Evolutionary conservation across 2,329 filamentous ascomycete genomes (phyloP).

Genomic region (Thelonectria rubi): DNA sequence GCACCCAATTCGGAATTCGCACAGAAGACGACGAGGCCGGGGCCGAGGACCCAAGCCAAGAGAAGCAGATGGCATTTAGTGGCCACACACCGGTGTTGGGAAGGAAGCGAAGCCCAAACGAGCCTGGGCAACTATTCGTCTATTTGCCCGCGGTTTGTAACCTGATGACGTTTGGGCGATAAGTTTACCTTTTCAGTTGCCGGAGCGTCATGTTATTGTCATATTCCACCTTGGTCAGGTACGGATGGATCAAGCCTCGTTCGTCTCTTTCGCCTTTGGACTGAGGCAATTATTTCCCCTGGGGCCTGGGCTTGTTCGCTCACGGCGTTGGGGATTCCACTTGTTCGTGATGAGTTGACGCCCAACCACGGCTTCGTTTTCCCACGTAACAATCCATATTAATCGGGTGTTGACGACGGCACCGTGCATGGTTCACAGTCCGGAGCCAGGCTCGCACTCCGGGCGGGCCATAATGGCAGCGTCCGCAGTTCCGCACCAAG

Average conservation of each 20-base stretch:
- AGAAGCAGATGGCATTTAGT: slow-evolving; percentile 14
- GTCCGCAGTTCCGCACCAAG: slow-evolving; percentile 18
- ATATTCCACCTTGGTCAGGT: not conserved
- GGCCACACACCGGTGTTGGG: slow-evolving; percentile 24
- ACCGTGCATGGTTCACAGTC: slow-evolving; percentile 14
- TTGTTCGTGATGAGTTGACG: slow-evolving; percentile 12
- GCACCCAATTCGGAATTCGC: slow-evolving; percentile 39
- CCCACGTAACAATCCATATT: not conserved
- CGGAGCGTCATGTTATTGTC: slow-evolving; percentile 4
- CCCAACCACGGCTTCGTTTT: slow-evolving; percentile 15
- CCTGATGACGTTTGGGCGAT: slow-evolving; percentile 23
- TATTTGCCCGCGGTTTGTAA: slow-evolving; percentile 21
- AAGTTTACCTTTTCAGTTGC: slow-evolving; percentile 1
- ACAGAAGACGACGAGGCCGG: slow-evolving; percentile 15
- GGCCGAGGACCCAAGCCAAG: slow-evolving; percentile 10
- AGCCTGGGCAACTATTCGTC: slow-evolving; percentile 16
- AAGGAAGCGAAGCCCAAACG: slow-evolving; percentile 14
- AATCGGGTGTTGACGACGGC: not conserved
- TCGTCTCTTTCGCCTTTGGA: not conserved
- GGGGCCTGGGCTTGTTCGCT: slow-evolving; percentile 10
- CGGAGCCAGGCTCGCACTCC: slow-evolving; percentile 8
- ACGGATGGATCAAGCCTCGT: not conserved
- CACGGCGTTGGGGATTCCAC: slow-evolving; percentile 18
- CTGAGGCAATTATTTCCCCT: slow-evolving; percentile 25
- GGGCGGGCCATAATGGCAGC: slow-evolving; percentile 12